phyloP scores from a whole-genome alignment of 2,329 filamentous ascomycete species.

The Talaromyces sp. region DNA sequence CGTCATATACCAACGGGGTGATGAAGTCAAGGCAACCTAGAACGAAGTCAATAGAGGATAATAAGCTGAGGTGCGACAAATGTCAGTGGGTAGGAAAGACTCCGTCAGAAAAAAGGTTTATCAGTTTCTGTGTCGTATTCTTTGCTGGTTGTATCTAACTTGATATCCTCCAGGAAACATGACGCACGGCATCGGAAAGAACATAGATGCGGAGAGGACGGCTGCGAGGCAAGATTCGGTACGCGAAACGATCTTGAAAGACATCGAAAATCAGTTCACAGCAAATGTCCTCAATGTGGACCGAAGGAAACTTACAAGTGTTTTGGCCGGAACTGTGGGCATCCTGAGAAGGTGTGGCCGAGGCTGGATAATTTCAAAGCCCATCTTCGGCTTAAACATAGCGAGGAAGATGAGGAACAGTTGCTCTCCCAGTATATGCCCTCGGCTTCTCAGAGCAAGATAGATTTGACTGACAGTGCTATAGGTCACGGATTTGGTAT shows the following conservation, averaged over 20 bases:
- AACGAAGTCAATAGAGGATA: background rate
- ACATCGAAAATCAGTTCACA: slow-evolving; percentile 72
- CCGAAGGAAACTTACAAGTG: slow-evolving; percentile 61
- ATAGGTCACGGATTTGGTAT: background rate
- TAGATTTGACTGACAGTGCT: background rate
- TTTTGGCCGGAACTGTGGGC: slow-evolving; percentile 55
- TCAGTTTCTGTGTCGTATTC: background rate
- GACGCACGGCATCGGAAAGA: slow-evolving; percentile 67
- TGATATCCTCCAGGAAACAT: slow-evolving; percentile 66
- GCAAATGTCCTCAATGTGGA: slow-evolving; percentile 45
- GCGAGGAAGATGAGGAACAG: slow-evolving; percentile 43
- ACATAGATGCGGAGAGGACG: slow-evolving; percentile 58
- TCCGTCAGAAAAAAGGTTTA: slow-evolving; percentile 43
- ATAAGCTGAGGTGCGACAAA: slow-evolving; percentile 42
- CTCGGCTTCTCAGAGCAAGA: background rate
- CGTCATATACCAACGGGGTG: background rate
- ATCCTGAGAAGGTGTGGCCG: slow-evolving; percentile 70
- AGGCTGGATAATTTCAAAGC: slow-evolving; percentile 83
- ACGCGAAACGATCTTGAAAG: slow-evolving; percentile 79
- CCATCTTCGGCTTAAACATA: slow-evolving; percentile 71
- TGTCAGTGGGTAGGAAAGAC: slow-evolving; percentile 50
- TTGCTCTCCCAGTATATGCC: slow-evolving; percentile 49
- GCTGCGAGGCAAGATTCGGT: slow-evolving; percentile 70
- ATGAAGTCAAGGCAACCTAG: background rate
- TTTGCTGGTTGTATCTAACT: background rate